Conservation (phyloP, 345 rosid species). For the Salix koriyanagi region DNA sequence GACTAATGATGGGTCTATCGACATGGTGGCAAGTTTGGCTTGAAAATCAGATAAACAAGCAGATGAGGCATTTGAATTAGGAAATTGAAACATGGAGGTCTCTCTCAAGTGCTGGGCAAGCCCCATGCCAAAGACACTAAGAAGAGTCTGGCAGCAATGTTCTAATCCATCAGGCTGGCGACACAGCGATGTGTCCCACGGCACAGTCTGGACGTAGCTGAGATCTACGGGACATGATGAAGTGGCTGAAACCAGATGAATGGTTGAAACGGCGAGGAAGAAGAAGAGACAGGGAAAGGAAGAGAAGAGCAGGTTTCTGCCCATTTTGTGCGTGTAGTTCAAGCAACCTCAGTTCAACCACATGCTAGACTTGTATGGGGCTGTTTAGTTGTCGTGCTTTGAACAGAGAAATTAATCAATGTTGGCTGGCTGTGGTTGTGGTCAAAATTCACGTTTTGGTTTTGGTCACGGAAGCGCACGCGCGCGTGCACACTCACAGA, state of each 20-base stretch:
- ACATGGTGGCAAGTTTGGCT: slow-evolving; percentile 23
- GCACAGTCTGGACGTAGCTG: slow-evolving; percentile 46
- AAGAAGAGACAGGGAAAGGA: slow-evolving; percentile 9
- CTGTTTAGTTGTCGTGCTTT: background rate
- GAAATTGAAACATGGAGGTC: slow-evolving; percentile 47
- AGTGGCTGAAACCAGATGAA: slow-evolving; percentile 1
- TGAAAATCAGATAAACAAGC: slow-evolving; percentile 44
- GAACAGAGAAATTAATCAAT: background rate
- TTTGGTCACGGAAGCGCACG: no score
- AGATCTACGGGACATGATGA: slow-evolving; percentile 54
- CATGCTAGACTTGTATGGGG: background rate
- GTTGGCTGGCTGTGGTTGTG: background rate
- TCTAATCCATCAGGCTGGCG: slow-evolving; percentile 1
- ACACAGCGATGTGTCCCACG: slow-evolving; percentile 53
- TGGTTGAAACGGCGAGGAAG: slow-evolving; percentile 12
- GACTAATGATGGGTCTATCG: slow-evolving; percentile 34
- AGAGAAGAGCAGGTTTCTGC: background rate
- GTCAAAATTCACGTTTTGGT: background rate
- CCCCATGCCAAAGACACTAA: slow-evolving; percentile 53
- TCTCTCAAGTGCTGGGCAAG: slow-evolving; percentile 41
- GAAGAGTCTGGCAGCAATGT: slow-evolving; percentile 48
- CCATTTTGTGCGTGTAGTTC: slow-evolving; percentile 5
- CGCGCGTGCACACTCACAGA: no score
- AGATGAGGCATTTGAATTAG: slow-evolving; percentile 22
- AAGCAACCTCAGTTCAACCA: background rate